phyloP scores from a whole-genome alignment of 345 rosid species.

The Atalantia buxifolia region DNA sequence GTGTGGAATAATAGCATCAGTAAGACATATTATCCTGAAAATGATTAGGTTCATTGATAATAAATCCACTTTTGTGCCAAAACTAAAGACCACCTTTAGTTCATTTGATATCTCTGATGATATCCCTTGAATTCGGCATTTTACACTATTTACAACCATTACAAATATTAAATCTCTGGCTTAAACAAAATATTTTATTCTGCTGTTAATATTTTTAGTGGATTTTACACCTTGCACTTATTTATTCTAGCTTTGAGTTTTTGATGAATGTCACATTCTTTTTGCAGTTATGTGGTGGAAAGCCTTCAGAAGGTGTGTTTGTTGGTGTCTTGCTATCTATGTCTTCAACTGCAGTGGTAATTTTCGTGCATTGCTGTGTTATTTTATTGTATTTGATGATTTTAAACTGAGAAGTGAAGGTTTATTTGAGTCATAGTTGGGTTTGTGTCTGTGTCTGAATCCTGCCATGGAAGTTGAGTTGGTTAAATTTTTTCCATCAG shows the following conservation, averaged over 20 bases:
- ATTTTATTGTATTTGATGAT: background rate
- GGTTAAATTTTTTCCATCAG: background rate
- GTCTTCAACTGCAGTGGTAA: constrained; percentile 98
- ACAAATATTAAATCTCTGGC: background rate
- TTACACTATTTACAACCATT: background rate
- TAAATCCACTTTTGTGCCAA: background rate
- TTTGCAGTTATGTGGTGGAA: constrained; percentile 87
- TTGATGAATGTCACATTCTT: constrained; percentile 25
- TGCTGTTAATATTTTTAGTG: background rate
- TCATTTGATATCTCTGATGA: background rate
- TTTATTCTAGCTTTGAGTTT: background rate
- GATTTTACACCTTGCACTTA: background rate
- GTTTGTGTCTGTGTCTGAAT: background rate
- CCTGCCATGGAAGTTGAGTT: background rate
- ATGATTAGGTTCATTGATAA: background rate
- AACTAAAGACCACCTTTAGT: background rate
- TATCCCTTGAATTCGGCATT: background rate
- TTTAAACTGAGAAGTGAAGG: background rate
- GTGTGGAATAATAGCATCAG: constrained; percentile 50
- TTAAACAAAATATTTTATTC: background rate
- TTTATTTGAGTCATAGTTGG: background rate
- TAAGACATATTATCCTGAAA: constrained; percentile 19
- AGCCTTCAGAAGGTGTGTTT: constrained; percentile 85
- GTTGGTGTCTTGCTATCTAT: constrained; percentile 88
- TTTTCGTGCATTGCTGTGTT: background rate